Conservation (phyloP, 768 basidiomycete genomes). For the Termitomyces sp. region DNA sequence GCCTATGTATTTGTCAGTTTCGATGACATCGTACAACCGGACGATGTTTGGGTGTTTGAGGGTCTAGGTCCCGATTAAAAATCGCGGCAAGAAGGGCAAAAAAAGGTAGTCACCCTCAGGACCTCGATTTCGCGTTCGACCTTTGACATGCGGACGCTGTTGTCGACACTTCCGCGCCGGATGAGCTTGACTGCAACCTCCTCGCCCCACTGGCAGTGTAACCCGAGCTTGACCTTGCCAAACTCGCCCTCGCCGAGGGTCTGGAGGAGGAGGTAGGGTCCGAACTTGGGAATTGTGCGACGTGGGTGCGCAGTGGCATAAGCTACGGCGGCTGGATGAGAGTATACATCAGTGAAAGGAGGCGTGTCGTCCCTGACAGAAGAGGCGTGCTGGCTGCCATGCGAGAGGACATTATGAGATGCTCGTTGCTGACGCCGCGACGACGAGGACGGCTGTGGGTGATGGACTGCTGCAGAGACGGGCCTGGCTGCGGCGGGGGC, state of each 20-base stretch:
- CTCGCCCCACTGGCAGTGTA: conserved; percentile 90
- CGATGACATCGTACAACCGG: conserved; percentile 95
- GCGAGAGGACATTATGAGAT: conserved; percentile 66
- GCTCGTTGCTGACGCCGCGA: conserved; percentile 58
- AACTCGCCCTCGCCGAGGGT: conserved; percentile 98
- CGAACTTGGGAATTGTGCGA: conserved; percentile 89
- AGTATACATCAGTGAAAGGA: conserved; percentile 68
- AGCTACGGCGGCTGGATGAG: conserved; percentile 81
- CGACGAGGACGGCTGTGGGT: conserved; percentile 38
- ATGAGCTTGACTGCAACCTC: conserved; percentile 99
- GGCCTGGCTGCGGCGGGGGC: conserved; percentile 47
- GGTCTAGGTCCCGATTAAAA: conserved; percentile 42
- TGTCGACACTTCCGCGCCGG: conserved; percentile 87
- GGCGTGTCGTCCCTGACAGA: conserved; percentile 39
- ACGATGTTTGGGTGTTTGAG: conserved; percentile 99
- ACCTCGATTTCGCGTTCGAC: conserved; percentile 98
- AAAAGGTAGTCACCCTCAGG: conserved; percentile 60
- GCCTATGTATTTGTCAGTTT: conserved; percentile 99
- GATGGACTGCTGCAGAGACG: conserved; percentile 52
- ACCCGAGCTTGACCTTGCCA: conserved; percentile 97
- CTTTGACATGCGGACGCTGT: conserved; percentile 81
- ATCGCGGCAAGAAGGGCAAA: neutral
- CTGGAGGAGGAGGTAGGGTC: conserved; percentile 91
- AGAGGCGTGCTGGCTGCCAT: conserved; percentile 19
- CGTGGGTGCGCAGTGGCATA: conserved; percentile 79